Base-by-base conservation (phyloP, 768 basidiomycete genomes). In the Suillus lakei region DNA sequence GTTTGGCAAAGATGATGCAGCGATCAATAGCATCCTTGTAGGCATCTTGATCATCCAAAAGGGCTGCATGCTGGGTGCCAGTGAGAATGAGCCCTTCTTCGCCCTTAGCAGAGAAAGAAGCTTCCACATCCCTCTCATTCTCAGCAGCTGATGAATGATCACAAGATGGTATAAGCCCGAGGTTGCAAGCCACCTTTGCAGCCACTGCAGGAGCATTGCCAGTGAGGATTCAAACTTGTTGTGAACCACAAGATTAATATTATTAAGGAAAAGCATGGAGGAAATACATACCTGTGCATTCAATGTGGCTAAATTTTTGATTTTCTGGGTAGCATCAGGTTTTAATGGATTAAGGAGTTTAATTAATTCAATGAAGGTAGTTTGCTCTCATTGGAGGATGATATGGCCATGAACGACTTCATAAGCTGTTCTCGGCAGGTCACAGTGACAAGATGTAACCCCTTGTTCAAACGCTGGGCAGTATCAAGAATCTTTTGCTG, bases 161-260 rank as follows among this genome's bases (percentile, higher is more conserved):
- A 30, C 55, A 59, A 39, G n/a, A 28, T 23, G 54, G 48, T 58
- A 80, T 72, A 60, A 78, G 69, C 13, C 78, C 78, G 50, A 78
- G 73, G 50, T 79, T 76, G 43, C 76, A 78, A 13, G 77, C 79
- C 43, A 79, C 79, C 66, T 78, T 79, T 60, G 76, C 76, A 44
- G 77, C 77, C 5, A 79, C 76, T 2, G 77, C 73, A 23, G 78
- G 73, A 30, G 64, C 71, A 55, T 78, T 78, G 36, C 77, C 78
- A 2, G 77, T 78, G 41, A 78, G 77, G 65, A 78, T 79, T 55
- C 76, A 74, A 13, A 75, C 73, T 75, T 75, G n/a, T 54, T 54
- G 5, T 30, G 12, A 54, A 54, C n/a, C 1, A 9, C 50, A 15
- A 51, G 51, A n/a, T 56, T 34, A n/a, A 30, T 60, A 48, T 64